Conservation (phyloP, 306 rosid genomes). For the Cicer arietinum region DNA sequence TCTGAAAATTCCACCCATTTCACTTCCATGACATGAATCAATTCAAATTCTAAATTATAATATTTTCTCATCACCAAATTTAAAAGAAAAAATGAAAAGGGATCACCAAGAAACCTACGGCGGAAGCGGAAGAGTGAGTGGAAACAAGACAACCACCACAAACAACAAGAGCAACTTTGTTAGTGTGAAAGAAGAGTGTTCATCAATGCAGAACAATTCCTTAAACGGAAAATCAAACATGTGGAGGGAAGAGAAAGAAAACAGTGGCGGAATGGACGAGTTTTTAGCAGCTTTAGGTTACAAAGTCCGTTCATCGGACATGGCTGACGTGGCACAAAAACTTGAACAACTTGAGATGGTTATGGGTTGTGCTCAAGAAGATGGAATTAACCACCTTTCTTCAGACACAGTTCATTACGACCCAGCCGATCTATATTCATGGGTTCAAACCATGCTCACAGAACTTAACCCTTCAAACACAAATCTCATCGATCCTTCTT, state of each 20-base stretch:
- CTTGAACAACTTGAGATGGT: constrained; percentile 83
- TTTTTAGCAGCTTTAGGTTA: constrained; percentile 72
- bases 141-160: neutral
- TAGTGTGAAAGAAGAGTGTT: constrained; percentile 41
- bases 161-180: neutral
- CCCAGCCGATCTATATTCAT: constrained; percentile 78
- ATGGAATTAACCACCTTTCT: constrained; percentile 70
- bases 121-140: neutral
- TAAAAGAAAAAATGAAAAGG: constrained; percentile 61
- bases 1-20: constrained; percentile 18
- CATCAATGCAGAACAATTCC: constrained; percentile 40
- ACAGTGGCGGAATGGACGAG: constrained; percentile 61
- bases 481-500: constrained; percentile 10
- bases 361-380: constrained; percentile 70
- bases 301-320: constrained; percentile 74
- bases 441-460: constrained; percentile 82
- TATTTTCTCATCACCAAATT: neutral
- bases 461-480: constrained; percentile 56
- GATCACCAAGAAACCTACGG: constrained; percentile 42
- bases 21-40: constrained; percentile 11
- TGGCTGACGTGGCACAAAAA: constrained; percentile 81
- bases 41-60: neutral
- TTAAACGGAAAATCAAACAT: constrained; percentile 47
- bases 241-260: constrained; percentile 55
- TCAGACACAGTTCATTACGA: constrained; percentile 75